Evolutionary conservation across 495 filamentous ascomycete species (phyloP).

Genomic region (Neurospora terricola): DNA sequence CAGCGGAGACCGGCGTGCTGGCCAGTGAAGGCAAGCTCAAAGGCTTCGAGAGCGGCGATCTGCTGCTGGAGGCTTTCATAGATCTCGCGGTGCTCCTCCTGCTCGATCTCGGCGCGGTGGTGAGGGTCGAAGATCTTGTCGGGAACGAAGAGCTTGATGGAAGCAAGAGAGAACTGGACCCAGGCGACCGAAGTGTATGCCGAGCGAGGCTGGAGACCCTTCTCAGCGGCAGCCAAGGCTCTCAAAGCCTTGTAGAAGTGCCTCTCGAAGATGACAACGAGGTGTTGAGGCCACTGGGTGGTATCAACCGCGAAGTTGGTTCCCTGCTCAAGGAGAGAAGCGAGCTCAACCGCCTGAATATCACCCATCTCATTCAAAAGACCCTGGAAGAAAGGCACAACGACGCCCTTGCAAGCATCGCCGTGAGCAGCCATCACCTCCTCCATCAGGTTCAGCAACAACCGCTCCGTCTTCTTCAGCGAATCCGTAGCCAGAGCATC

Average conservation of each 20-base stretch:
- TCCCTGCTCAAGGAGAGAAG: conserved; percentile 13
- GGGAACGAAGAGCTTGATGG: conserved; percentile 73
- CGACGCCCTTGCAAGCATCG: conserved; percentile 3
- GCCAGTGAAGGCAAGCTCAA: conserved; percentile 59
- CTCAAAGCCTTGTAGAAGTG: conserved; percentile 34
- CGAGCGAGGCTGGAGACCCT: conserved; percentile 14
- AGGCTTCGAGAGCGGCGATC: conserved; percentile 50
- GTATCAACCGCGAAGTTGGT: conserved; percentile 2
- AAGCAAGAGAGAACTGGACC: conserved; percentile 53
- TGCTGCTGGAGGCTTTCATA: conserved; percentile 43
- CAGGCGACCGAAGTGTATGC: conserved; percentile 46
- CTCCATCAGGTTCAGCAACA: conserved; percentile 38
- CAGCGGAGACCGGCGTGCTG: conserved; percentile 53
- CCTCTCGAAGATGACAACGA: conserved; percentile 19
- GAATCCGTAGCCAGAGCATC: conserved; percentile 39
- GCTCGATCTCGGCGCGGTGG: conserved; percentile 60
- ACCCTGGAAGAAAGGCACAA: conserved; percentile 7
- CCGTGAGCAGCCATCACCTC: conserved; percentile 38
- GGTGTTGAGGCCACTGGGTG: conserved; percentile 10
- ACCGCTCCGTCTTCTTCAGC: conserved; percentile 33
- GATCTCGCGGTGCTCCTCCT: conserved; percentile 51
- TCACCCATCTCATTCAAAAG: conserved; percentile 2
- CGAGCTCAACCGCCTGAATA: conserved; percentile 8
- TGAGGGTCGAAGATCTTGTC: conserved; percentile 82
- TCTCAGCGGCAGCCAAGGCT: conserved; percentile 22